Evolutionary conservation across 2,329 filamentous ascomycete species (phyloP), one percentile per base, ranked within the genome.

Genomic region (Trichoderma asperellum): DNA sequence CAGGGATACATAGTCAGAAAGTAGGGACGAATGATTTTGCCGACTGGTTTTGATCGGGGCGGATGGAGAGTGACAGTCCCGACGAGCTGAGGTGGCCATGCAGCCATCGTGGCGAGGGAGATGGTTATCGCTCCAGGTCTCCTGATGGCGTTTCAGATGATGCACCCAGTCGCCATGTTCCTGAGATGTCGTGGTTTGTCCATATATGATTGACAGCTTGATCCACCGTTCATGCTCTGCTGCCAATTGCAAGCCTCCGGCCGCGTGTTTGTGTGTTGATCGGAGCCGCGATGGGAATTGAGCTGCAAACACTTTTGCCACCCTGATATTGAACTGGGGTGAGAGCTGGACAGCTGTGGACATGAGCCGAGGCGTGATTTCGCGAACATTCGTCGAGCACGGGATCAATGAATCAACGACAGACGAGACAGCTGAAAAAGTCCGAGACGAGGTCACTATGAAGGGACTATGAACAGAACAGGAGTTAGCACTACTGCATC

Each of bases 251-350:
- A 29, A 21, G 18, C 34, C 53, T 27, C 43, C 18, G 37, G 62
- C 37, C 37, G 52, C 52, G 37, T 43, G 60, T 47, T 55, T 29
- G 35, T 32, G 34, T 34, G 63, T 21, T 66, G 63, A 63, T 66
- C 53, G 53, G 61, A 24, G 53, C 64, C 40, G 37, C 40, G 53
- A 58, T 34, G 64, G 21, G 57, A 29, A 55, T 37, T 49, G 32
- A n/a, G 11, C 64, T 52, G 64, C 55, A 32, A 52, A 52, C 64
- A 12, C 53, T 67, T 49, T 67, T 35, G 64, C 64, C 64, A 67
- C 64, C 10, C 37, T 29, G 49, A 21, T 12, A 18, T n/a, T n/a
- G 40, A 40, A 63, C 49, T 40, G 61, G 49, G 61, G 35, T 35
- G n/a, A n/a, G 29, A 29, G 29, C 27, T 56, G 34, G 47, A 18